Conservation (phyloP, 176 grass and related monocot species). For the Phyllostachys edulis region DNA sequence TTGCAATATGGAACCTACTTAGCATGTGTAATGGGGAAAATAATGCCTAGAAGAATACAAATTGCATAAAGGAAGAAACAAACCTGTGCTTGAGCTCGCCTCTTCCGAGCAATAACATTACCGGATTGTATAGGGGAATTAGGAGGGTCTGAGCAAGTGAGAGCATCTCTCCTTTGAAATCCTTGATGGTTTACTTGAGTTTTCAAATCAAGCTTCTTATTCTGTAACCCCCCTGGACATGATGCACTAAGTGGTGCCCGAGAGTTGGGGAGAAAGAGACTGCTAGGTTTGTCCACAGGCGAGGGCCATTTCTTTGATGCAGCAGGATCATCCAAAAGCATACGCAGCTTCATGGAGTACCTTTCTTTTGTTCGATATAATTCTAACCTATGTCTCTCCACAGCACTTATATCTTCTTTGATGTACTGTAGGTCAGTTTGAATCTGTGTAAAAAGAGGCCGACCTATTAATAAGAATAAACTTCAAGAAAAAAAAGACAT, state of each 20-base stretch:
- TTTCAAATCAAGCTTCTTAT: conserved; percentile 71
- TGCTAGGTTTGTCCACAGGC: conserved; percentile 64
- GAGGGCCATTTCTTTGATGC: conserved; percentile 61
- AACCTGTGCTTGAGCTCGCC: conserved; percentile 89
- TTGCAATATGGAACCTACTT: not conserved
- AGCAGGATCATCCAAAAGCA: conserved; percentile 86
- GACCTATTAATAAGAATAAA: conserved; percentile 15
- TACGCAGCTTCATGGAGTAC: conserved; percentile 88
- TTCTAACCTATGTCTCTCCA: conserved; percentile 85
- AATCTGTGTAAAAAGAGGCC: conserved; percentile 50
- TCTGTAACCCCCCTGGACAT: conserved; percentile 65
- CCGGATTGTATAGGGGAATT: conserved; percentile 73
- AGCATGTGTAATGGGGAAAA: not conserved
- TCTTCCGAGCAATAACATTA: conserved; percentile 82
- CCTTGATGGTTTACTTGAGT: conserved; percentile 70
- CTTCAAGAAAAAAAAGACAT: not conserved
- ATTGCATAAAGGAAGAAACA: conserved; percentile 21
- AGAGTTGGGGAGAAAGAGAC: conserved; percentile 52
- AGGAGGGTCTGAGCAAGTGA: conserved; percentile 50
- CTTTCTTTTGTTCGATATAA: conserved; percentile 86
- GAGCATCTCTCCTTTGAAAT: conserved; percentile 80
- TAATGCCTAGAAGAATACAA: conserved; percentile 8
- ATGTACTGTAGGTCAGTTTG: conserved; percentile 98
- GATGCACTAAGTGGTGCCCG: conserved; percentile 51
- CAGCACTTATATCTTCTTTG: conserved; percentile 92